A percentile compares a stretch with the other conserved stretches of the same genome.
Evolutionary conservation across 2,329 filamentous ascomycete genomes (phyloP).

Genomic region (Aspergillus alliaceus): DNA sequence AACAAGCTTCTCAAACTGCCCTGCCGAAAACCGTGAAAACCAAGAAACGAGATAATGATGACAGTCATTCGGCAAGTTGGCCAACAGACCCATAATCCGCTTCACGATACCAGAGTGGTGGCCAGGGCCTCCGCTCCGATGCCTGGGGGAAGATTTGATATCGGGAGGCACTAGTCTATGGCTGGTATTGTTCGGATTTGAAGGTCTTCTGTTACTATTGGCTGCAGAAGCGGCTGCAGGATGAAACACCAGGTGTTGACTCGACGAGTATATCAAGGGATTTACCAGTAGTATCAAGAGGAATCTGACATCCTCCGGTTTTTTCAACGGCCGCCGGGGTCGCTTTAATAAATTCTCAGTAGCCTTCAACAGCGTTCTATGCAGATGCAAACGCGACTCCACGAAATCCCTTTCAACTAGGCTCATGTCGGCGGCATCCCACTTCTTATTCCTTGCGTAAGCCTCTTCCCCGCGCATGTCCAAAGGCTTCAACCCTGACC

Average conservation of each 20-base stretch:
- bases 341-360: conserved; percentile 78
- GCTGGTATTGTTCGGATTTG: conserved; percentile 23
- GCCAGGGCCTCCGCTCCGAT: conserved; percentile 49
- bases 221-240: conserved; percentile 17
- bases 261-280: conserved; percentile 64
- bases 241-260: conserved; percentile 15
- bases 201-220: conserved; percentile 29
- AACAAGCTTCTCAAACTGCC: conserved; percentile 70
- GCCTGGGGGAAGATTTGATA: conserved; percentile 8
- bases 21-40: conserved; percentile 70
- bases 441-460: conserved; percentile 24
- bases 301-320: conserved; percentile 72
- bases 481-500: conserved; percentile 53
- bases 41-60: conserved; percentile 76
- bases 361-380: conserved; percentile 71
- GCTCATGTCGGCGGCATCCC: conserved; percentile 45
- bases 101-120: conserved; percentile 84
- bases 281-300: conserved; percentile 77
- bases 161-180: conserved; percentile 18
- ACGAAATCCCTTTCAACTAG: conserved; percentile 54
- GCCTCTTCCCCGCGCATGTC: conserved; percentile 27
- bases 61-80: conserved; percentile 72
- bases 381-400: conserved; percentile 68
- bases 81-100: conserved; percentile 75
- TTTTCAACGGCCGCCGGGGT: conserved; percentile 67